A percentile compares a stretch with the other conserved stretches of the same genome.
These are phyloP conservation scores for Paramecium primaurelia DNA, from an alignment of 73 alveolate genomes.

Conservation along the genomic window DNA sequence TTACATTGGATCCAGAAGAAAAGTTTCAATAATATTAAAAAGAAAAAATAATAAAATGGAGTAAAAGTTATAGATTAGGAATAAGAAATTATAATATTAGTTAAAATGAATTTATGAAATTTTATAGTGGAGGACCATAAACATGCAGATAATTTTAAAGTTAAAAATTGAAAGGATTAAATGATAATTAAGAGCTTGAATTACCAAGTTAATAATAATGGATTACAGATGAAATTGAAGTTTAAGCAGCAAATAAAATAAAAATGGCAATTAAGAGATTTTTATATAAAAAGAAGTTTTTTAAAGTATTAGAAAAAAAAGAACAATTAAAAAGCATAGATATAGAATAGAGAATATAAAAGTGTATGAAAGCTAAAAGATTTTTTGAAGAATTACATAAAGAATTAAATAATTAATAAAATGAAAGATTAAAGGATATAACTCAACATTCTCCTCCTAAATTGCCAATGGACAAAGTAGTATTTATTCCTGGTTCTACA, in stretches of 20 bases:
- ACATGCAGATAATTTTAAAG: not conserved
- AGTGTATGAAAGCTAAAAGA: not conserved
- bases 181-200: not conserved
- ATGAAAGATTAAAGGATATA: not conserved
- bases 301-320: not conserved
- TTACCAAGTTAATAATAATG: not conserved
- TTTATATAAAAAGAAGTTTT: not conserved
- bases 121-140: conserved; percentile 43
- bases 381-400: conserved; percentile 27
- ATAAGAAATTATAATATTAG: conserved; percentile 17
- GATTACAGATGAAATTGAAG: not conserved
- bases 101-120: not conserved
- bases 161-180: not conserved
- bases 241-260: conserved; percentile 10
- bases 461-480: not conserved
- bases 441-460: conserved; percentile 6
- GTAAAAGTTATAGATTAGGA: conserved; percentile 31
- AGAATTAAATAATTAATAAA: not conserved
- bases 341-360: not conserved
- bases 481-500: not conserved
- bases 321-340: not conserved
- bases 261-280: conserved; percentile 9
- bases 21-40: not conserved
- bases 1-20: not conserved
- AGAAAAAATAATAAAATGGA: not conserved